Conservation (phyloP, 2,329 filamentous ascomycete species). For the Diaporthe sp. region DNA sequence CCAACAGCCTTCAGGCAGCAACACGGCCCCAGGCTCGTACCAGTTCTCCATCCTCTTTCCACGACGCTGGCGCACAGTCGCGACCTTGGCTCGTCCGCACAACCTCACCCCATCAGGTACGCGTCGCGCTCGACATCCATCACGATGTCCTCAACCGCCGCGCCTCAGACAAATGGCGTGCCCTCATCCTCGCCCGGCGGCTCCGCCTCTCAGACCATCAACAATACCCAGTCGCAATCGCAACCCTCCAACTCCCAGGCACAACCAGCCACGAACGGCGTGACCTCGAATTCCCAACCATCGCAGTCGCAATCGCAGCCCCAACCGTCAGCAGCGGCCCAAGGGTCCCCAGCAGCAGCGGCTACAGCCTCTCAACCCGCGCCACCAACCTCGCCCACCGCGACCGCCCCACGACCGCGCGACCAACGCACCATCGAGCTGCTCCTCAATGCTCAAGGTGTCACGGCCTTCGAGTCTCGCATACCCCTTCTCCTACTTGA, state of each 20-base stretch:
- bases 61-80: not conserved
- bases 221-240: slow-evolving; percentile 40
- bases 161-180: slow-evolving; percentile 68
- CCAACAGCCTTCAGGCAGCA: not conserved
- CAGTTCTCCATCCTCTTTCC: not conserved
- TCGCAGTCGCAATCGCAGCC: slow-evolving; percentile 46
- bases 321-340: slow-evolving; percentile 43
- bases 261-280: slow-evolving; percentile 47
- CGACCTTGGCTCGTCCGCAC: not conserved
- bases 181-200: slow-evolving; percentile 54
- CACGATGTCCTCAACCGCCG: slow-evolving; percentile 48
- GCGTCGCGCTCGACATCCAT: not conserved
- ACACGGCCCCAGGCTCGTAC: not conserved
- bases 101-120: slow-evolving; percentile 20
- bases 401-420: slow-evolving; percentile 72
- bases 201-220: slow-evolving; percentile 42
- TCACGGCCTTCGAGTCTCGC: slow-evolving; percentile 83
- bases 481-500: slow-evolving; percentile 87
- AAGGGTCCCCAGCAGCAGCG: slow-evolving; percentile 39
- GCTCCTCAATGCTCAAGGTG: slow-evolving; percentile 82
- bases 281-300: slow-evolving; percentile 35
- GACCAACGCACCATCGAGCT: slow-evolving; percentile 85
- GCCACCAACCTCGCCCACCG: slow-evolving; percentile 48
- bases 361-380: slow-evolving; percentile 43
- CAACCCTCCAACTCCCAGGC: slow-evolving; percentile 37